These are phyloP conservation scores for Pichia sp. DNA, from an alignment of 1,139 yeast species.

Conservation along the genomic window DNA sequence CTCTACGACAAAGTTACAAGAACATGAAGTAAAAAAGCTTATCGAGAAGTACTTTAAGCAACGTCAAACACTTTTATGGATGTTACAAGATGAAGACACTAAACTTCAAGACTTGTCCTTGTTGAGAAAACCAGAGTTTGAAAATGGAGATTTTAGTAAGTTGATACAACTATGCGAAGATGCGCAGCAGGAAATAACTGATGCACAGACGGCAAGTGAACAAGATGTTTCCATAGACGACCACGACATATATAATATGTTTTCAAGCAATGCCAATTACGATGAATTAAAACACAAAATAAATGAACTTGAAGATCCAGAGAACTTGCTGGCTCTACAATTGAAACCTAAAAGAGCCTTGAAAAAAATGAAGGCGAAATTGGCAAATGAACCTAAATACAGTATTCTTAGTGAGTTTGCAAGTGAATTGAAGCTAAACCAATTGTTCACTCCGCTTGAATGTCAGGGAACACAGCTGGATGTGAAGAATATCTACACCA, in stretches of 20 bases:
- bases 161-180: slow-evolving; percentile 8
- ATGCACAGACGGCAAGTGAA: background rate
- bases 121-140: slow-evolving; percentile 26
- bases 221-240: slow-evolving; percentile 7
- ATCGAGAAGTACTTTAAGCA: slow-evolving; percentile 40
- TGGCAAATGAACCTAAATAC: background rate
- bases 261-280: slow-evolving; percentile 12
- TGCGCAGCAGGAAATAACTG: background rate
- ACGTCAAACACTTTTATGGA: slow-evolving; percentile 26
- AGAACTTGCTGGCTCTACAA: no score
- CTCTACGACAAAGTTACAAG: slow-evolving; percentile 48
- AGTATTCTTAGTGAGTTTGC: slow-evolving; percentile 38
- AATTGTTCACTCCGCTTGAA: slow-evolving; percentile 53
- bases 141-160: slow-evolving; percentile 10
- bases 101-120: slow-evolving; percentile 24
- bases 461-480: slow-evolving; percentile 60
- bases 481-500: slow-evolving; percentile 41
- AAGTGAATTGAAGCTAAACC: slow-evolving; percentile 39
- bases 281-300: slow-evolving; percentile 4
- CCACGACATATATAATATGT: slow-evolving; percentile 16
- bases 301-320: slow-evolving; percentile 2
- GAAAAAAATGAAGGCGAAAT: background rate
- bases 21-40: slow-evolving; percentile 60
- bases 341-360: no score
- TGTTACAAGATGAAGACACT: slow-evolving; percentile 17